A percentile compares a stretch with the other conserved stretches of the same genome.
Conservation (phyloP, 2,329 filamentous ascomycete genomes). For the Xylariaceae sp. region DNA sequence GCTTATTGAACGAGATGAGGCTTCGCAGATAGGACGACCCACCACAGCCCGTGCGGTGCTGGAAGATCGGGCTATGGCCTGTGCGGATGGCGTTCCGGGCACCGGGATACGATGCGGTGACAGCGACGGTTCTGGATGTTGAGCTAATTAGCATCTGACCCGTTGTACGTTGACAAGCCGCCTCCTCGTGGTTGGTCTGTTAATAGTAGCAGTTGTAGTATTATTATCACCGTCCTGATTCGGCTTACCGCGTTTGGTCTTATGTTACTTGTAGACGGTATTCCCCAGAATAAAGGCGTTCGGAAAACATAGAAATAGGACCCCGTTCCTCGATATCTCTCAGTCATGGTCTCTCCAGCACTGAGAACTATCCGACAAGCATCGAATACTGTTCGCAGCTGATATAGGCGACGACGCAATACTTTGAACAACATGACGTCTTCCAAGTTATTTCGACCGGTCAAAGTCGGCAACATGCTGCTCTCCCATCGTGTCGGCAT, state of each 20-base stretch:
- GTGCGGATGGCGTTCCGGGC: not conserved
- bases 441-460: constrained; percentile 15
- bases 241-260: too few relatives aligned
- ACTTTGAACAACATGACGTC: not conserved
- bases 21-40: not conserved
- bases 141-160: not conserved
- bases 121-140: not conserved
- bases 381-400: not conserved
- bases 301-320: not conserved
- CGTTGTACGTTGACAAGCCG: too few relatives aligned
- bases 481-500: constrained; percentile 27
- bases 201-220: not conserved
- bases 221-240: not conserved
- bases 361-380: not conserved
- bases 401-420: not conserved
- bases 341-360: not conserved
- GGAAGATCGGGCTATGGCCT: not conserved
- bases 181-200: too few relatives aligned
- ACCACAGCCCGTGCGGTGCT: not conserved
- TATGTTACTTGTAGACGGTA: too few relatives aligned
- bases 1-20: not conserved
- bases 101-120: not conserved
- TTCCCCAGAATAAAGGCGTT: not conserved
- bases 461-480: constrained; percentile 13
- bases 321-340: not conserved